Conservation (phyloP, 441 rosid species). For the Brassica hybrid region DNA sequence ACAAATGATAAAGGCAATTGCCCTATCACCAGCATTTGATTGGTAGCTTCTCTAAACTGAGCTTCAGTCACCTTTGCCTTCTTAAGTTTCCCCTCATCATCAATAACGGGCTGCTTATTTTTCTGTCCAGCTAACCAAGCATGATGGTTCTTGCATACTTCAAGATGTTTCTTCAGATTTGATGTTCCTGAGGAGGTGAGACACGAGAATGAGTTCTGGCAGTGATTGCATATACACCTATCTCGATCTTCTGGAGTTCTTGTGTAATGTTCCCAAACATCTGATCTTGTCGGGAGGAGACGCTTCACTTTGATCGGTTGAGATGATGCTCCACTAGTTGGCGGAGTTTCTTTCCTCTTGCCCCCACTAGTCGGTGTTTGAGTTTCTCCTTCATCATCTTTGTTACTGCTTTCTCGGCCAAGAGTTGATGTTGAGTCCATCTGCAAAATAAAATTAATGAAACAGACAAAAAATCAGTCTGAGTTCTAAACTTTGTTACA, state of each 20-base stretch:
- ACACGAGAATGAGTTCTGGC: background rate
- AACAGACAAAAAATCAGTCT: background rate
- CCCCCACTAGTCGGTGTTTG: background rate
- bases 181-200: background rate
- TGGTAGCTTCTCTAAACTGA: too few relatives aligned
- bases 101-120: background rate
- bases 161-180: background rate
- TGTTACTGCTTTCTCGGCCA: too few relatives aligned
- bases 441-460: too few relatives aligned
- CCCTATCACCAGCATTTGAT: too few relatives aligned
- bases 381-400: background rate
- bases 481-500: background rate
- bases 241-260: background rate
- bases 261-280: background rate
- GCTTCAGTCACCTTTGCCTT: too few relatives aligned
- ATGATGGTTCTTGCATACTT: background rate
- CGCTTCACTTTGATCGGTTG: background rate
- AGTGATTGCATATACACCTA: background rate
- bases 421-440: too few relatives aligned
- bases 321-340: background rate
- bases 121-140: background rate
- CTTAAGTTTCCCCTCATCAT: too few relatives aligned
- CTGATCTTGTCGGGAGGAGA: background rate
- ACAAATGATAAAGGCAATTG: too few relatives aligned
- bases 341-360: background rate